phyloP scores from a whole-genome alignment of 2,329 filamentous ascomycete species.

The Metarhizium album region DNA sequence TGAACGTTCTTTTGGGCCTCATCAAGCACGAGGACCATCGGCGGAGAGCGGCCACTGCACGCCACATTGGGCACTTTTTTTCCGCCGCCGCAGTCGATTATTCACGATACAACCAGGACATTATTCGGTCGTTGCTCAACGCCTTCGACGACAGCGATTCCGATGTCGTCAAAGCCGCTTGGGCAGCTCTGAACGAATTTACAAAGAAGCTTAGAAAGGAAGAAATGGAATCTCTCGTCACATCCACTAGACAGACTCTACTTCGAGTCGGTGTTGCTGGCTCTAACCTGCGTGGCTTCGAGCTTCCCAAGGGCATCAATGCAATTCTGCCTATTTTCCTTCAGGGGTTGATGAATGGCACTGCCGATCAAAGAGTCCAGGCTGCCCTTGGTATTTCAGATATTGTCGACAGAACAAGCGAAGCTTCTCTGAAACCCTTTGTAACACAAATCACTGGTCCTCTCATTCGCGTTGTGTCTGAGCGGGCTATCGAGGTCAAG shows the following conservation, averaged over 20 bases:
- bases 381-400: constrained; percentile 91
- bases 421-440: constrained; percentile 81
- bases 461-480: constrained; percentile 93
- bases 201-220: constrained; percentile 89
- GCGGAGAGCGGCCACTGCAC: constrained; percentile 66
- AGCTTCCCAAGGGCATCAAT: constrained; percentile 91
- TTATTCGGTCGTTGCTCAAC: constrained; percentile 80
- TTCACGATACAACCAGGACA: constrained; percentile 90
- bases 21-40: constrained; percentile 89
- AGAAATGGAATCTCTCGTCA: constrained; percentile 90
- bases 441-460: constrained; percentile 97
- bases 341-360: constrained; percentile 95
- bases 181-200: constrained; percentile 76
- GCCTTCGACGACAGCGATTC: constrained; percentile 82
- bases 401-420: constrained; percentile 84
- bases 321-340: constrained; percentile 93
- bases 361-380: constrained; percentile 80
- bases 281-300: constrained; percentile 75
- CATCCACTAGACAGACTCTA: constrained; percentile 75
- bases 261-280: constrained; percentile 83
- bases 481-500: constrained; percentile 92
- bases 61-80: constrained; percentile 82
- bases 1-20: constrained; percentile 82
- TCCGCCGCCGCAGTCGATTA: constrained; percentile 72
- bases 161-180: constrained; percentile 80